Percentiles rank a stretch among this genome's conserved stretches.
Evolutionary conservation across 2,329 filamentous ascomycete species (phyloP).

Genomic region (Fusarium algeriense): DNA sequence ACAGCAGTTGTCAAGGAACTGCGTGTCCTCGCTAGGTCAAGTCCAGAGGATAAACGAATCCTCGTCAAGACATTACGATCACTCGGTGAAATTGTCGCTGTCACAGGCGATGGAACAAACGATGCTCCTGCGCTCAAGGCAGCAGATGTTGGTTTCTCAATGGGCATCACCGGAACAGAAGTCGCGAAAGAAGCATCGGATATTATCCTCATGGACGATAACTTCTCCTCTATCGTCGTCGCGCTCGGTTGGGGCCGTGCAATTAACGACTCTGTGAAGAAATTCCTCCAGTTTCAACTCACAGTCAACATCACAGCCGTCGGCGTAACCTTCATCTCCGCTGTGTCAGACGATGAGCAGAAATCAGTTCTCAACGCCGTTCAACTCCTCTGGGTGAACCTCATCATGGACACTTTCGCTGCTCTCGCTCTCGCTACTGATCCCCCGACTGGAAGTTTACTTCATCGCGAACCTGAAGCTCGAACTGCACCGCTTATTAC

Average conservation of each 20-base stretch:
- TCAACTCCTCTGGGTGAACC: constrained; percentile 76
- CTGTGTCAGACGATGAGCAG: constrained; percentile 65
- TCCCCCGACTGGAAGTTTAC: constrained; percentile 68
- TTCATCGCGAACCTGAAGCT: constrained; percentile 63
- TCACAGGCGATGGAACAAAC: constrained; percentile 76
- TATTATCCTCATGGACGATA: constrained; percentile 75
- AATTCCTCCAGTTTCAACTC: constrained; percentile 77
- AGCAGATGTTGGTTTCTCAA: constrained; percentile 75
- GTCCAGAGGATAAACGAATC: constrained; percentile 76
- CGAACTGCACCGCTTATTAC: constrained; percentile 82
- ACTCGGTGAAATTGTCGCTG: constrained; percentile 74
- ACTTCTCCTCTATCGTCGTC: constrained; percentile 74
- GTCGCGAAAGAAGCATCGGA: constrained; percentile 74
- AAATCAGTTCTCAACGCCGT: constrained; percentile 74
- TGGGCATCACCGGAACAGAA: constrained; percentile 75
- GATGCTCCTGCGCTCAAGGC: constrained; percentile 75
- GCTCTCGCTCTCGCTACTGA: constrained; percentile 74
- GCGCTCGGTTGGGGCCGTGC: constrained; percentile 75
- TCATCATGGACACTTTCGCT: constrained; percentile 77
- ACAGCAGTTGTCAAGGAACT: constrained; percentile 70
- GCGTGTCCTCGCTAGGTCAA: constrained; percentile 76
- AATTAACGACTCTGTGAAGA: constrained; percentile 76
- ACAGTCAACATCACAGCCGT: constrained; percentile 79
- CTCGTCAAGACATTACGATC: constrained; percentile 74
- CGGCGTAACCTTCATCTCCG: constrained; percentile 72